phyloP scores from a whole-genome alignment of 2,329 filamentous ascomycete genomes.

The Nemania sp. region DNA sequence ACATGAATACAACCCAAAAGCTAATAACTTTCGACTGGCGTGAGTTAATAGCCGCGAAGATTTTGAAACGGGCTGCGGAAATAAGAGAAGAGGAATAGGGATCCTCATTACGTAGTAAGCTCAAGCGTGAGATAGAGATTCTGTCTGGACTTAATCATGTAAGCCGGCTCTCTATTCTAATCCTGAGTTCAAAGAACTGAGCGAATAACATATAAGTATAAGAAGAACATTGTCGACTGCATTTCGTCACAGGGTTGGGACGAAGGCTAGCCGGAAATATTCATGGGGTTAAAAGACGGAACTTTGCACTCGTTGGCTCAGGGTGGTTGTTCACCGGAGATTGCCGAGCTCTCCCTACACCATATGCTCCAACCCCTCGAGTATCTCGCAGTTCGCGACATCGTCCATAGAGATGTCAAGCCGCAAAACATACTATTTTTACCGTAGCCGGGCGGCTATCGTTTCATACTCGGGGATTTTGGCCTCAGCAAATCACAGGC shows the following conservation, averaged over 20 bases:
- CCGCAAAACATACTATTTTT: slow-evolving; percentile 8
- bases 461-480: slow-evolving; percentile 18
- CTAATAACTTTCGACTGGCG: too few relatives aligned
- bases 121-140: neutral
- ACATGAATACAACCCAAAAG: too few relatives aligned
- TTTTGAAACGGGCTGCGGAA: neutral
- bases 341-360: neutral
- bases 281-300: slow-evolving; percentile 11
- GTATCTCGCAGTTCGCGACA: neutral
- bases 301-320: neutral
- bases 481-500: neutral
- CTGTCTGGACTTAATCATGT: neutral
- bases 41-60: slow-evolving; percentile 16
- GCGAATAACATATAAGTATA: neutral
- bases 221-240: slow-evolving; percentile 15
- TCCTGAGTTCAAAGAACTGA: neutral
- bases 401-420: slow-evolving; percentile 14
- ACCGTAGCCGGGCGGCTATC: neutral
- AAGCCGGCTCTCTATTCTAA: neutral
- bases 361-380: slow-evolving; percentile 20
- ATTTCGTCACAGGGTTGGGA: neutral
- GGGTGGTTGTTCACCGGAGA: neutral
- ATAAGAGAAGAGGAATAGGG: too few relatives aligned
- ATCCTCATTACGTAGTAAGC: rapidly evolving
- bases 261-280: neutral